Conservation (phyloP, 768 basidiomycete genomes). For the Postia placenta region DNA sequence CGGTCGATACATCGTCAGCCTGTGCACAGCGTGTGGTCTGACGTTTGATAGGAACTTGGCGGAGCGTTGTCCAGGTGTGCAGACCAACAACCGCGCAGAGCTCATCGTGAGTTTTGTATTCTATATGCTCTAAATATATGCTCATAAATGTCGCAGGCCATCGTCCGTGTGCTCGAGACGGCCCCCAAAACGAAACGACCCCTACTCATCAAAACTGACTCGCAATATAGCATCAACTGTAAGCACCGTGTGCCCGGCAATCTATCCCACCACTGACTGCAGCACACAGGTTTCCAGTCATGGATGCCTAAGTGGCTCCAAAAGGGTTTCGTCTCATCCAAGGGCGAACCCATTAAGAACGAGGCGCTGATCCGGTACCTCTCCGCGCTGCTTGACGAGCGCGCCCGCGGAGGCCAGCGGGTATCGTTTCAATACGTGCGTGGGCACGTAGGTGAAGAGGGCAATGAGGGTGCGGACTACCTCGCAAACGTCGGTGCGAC, state of each 20-base stretch:
- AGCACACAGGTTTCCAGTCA: slow-evolving; percentile 47
- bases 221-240: slow-evolving; percentile 81
- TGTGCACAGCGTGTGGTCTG: neutral
- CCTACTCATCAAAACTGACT: slow-evolving; percentile 81
- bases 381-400: slow-evolving; percentile 49
- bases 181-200: slow-evolving; percentile 48
- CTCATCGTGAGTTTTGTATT: slow-evolving; percentile 52
- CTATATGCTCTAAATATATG: neutral
- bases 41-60: slow-evolving; percentile 63
- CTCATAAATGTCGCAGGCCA: slow-evolving; percentile 48
- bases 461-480: slow-evolving; percentile 84
- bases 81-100: slow-evolving; percentile 88
- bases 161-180: slow-evolving; percentile 74
- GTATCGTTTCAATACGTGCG: slow-evolving; percentile 59
- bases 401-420: slow-evolving; percentile 43
- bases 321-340: slow-evolving; percentile 43
- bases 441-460: slow-evolving; percentile 70
- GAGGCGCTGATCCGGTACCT: slow-evolving; percentile 65
- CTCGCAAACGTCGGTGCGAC: slow-evolving; percentile 58
- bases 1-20: slow-evolving; percentile 10
- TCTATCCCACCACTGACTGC: slow-evolving; percentile 5
- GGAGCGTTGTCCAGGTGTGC: slow-evolving; percentile 76
- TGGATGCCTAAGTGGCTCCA: slow-evolving; percentile 69
- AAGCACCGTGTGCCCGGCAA: slow-evolving; percentile 10
- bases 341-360: slow-evolving; percentile 66